Base-by-base conservation (phyloP, 441 rosid species). In the Pelargonium myrrhifolium region DNA sequence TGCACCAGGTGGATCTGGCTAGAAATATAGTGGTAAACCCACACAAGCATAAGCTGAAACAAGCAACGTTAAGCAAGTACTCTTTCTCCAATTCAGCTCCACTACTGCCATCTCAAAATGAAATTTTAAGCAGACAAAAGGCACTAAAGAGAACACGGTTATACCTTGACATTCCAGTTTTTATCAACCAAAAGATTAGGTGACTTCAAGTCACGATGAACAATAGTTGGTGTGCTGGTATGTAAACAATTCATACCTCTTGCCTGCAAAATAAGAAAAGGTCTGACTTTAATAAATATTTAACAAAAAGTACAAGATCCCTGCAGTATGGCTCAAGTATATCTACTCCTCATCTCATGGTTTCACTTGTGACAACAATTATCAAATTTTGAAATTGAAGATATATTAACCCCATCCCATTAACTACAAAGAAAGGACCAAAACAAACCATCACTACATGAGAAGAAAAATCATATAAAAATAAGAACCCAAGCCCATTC, bases 211-310 rank as follows among this genome's bases (percentile, higher is more conserved):
- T 94, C 99, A 49, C 99, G 87, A 71, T 94, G 99, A 75, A 94
- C 99, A 72, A 94, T 92, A 70, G 98, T 94, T 6, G 99, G 99
- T 66, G 59, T 73, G 80, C 99, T 92, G 58, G 92, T 71, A 77
- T 93, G 98, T 79, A 93, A 84, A 82, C 97, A 93, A 74, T 90
- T 93, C 97, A 94, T 94, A 70, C 99, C 99, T 81, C 83, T 89
- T 61, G 98, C 96, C 99, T 94, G 84, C 70, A 80, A 71, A 71
- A 60, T 39, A 68, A 65, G 35, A 67, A 37, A 11, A 22, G 42
- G 51, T 64, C 70, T 65, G 9, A 18, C 21, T 47, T 51, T 12
- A 14, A 39, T 64, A 17, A n/a, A 10, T 11, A 55, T 24, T 55
- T 20, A 12, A 24, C 26, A 21, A 55, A 53, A 55, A 55, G 20